Evolutionary conservation across 2,329 filamentous ascomycete genomes (phyloP).

Genomic region (Trichocomaceae sp.): DNA sequence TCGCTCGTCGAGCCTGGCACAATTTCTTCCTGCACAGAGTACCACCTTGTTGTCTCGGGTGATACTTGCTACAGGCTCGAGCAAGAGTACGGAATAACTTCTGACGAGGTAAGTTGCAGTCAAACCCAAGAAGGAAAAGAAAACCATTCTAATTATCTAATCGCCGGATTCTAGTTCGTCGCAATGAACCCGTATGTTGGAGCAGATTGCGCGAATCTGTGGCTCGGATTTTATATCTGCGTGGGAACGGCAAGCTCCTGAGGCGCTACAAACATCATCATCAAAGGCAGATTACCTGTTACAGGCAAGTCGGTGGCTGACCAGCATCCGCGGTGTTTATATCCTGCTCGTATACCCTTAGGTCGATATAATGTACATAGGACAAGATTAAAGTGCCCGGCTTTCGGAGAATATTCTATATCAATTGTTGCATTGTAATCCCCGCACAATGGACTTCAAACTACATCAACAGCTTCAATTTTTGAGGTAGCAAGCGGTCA

Average conservation of each 20-base stretch:
- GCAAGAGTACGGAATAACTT: conserved; percentile 6
- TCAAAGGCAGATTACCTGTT: no score
- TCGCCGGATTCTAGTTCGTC: background rate
- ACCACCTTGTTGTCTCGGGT: conserved; percentile 6
- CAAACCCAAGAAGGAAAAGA: background rate
- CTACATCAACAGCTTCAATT: no score
- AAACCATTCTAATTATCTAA: background rate
- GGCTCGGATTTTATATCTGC: conserved; percentile 15
- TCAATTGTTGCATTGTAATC: background rate
- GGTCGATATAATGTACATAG: background rate
- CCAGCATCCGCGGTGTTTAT: background rate
- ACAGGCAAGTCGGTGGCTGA: no score
- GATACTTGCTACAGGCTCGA: conserved; percentile 10
- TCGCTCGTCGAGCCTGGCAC: background rate
- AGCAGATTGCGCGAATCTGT: background rate
- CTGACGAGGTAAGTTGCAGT: background rate
- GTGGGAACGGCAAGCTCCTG: background rate
- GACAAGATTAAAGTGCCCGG: background rate
- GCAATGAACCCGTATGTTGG: conserved; percentile 4
- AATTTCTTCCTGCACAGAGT: background rate
- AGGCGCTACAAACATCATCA: background rate
- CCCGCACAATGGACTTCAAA: background rate
- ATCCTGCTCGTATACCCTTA: background rate
- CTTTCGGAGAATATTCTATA: background rate
- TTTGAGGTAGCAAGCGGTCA: no score